Conservation (phyloP, 169 alveolate species). For the Plasmodium knowlesi region DNA sequence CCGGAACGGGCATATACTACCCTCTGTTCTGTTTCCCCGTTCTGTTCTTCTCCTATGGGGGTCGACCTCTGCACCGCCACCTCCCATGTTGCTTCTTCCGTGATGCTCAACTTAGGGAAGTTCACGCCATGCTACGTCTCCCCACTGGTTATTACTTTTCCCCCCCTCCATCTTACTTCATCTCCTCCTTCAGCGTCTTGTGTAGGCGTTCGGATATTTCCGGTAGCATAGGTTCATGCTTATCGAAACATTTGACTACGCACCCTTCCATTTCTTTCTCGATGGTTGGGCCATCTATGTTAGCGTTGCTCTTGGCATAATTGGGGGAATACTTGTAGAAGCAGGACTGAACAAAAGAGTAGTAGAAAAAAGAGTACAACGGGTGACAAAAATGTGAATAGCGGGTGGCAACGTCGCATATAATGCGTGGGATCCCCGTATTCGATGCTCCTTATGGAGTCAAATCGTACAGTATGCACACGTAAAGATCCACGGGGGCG, state of each 20-base stretch:
- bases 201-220: slow-evolving; percentile 77
- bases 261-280: slow-evolving; percentile 83
- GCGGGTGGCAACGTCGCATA: neutral
- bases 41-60: neutral
- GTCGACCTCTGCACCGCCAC: neutral
- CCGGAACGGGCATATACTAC: neutral
- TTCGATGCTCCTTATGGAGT: neutral
- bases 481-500: neutral
- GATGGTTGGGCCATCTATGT: slow-evolving; percentile 67
- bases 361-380: neutral
- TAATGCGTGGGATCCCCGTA: neutral
- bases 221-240: slow-evolving; percentile 77
- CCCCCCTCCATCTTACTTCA: slow-evolving; percentile 18
- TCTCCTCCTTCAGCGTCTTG: slow-evolving; percentile 66
- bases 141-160: neutral
- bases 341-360: slow-evolving; percentile 26
- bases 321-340: slow-evolving; percentile 76
- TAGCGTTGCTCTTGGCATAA: slow-evolving; percentile 76
- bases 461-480: neutral
- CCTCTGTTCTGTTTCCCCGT: neutral
- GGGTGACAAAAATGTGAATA: neutral
- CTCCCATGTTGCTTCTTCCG: neutral
- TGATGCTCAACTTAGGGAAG: neutral
- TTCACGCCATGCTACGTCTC: neutral
- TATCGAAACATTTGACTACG: slow-evolving; percentile 83